Base-by-base conservation (phyloP, 176 grass and related monocot genomes). In the Eleusine indica region DNA sequence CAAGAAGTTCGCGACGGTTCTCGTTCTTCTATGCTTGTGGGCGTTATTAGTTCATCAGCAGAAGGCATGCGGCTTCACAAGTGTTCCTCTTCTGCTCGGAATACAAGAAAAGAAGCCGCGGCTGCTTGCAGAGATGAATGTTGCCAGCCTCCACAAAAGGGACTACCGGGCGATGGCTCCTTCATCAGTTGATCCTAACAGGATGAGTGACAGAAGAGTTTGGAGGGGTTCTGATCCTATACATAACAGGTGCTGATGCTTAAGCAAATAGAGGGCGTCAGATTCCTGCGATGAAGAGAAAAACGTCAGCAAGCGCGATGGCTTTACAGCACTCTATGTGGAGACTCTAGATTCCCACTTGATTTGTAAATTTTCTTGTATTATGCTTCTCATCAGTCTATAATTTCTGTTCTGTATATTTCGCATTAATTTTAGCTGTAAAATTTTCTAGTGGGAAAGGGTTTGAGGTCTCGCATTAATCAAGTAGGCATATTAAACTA, bases 161-260 rank as follows among this genome's bases (percentile, higher is more conserved):
- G 86, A 42, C 25, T 71, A 70, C 68, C 15, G 53, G 25, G 35
- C 53, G 37, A 52, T 9, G 32, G 37, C 54, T 28, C 35, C 87
- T 58, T 43, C 87, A 14, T 51, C 85, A 1, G 62, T 77, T 58
- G 86, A 94, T 85, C 86, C 77, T 52, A 75, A 80, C 68, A 75
- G 42, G 7, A 85, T 75, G 79, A 92, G 82, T 28, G 87, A 86
- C 78, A 89, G 90, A 88, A 86, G 93, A 78, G 92, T 90, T 85
- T 42, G 82, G 75, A 86, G 82, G 84, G 89, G 93, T 66, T 90
- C 87, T 11, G 87, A 92, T 78, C 87, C 85, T 2, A 94, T 94
- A 76, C 89, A 91, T 71, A 92, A 92, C 30, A 80, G 69, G 54
- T 92, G 82, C 70, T 89, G 85, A 90, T 70, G 73, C 67, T 46